These are phyloP conservation scores for Lunularia cruciata DNA, from an alignment of 225 moss, liverwort and hornwort genomes.

Conservation along the genomic window DNA sequence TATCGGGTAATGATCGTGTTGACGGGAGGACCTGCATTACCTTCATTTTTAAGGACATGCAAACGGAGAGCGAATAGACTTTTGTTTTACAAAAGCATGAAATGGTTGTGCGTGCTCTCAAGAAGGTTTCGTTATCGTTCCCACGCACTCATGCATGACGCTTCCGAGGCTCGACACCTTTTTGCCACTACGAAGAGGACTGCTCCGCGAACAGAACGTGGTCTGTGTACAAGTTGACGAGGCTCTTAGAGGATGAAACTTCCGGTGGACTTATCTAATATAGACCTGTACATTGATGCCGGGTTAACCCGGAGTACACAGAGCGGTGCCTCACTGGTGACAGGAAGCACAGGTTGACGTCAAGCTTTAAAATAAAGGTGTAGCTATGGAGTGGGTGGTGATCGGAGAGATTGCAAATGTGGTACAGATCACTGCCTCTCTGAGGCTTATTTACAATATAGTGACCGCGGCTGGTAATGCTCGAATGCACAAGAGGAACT, in stretches of 20 bases:
- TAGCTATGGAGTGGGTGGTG: conserved; percentile 66
- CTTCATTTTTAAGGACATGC: no score
- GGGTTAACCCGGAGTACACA: background rate
- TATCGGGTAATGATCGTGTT: no score
- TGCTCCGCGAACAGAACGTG: no score
- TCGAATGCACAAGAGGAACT: conserved; percentile 96
- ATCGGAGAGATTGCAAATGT: conserved; percentile 73
- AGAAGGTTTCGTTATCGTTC: no score
- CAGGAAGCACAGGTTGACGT: conserved; percentile 3
- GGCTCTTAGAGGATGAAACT: conserved; percentile 10
- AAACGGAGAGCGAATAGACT: no score
- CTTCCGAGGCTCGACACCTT: no score
- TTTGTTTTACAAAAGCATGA: no score
- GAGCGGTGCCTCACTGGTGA: background rate
- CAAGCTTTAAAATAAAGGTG: background rate
- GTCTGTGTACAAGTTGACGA: no score
- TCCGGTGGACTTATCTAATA: background rate
- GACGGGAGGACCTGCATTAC: no score
- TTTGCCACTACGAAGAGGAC: no score
- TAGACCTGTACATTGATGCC: background rate
- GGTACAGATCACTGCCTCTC: conserved; percentile 57
- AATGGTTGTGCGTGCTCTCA: no score
- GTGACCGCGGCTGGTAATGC: conserved; percentile 67
- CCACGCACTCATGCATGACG: no score
- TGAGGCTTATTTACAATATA: conserved; percentile 64